These are phyloP conservation scores for Micromonas commoda DNA, from an alignment of 139 green algal species.

Conservation along the genomic window DNA sequence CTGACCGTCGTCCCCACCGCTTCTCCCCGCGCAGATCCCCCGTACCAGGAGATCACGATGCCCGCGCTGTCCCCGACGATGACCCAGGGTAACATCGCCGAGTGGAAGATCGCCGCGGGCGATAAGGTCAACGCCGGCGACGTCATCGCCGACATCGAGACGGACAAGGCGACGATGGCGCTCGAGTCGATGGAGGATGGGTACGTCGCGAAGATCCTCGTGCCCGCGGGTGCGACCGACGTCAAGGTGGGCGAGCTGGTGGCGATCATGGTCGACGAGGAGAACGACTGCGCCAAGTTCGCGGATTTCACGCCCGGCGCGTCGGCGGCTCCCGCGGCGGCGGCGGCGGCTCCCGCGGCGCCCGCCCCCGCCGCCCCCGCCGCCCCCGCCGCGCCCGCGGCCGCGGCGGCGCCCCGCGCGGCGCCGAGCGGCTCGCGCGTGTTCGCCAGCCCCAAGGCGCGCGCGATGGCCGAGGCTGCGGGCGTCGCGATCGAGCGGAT, in stretches of 20 bases:
- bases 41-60: conserved; percentile 64
- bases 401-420: conserved; percentile 8
- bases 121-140: conserved; percentile 50
- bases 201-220: conserved; percentile 59
- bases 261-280: conserved; percentile 79
- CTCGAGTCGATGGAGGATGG: conserved; percentile 60
- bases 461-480: conserved; percentile 38
- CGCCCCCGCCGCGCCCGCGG: conserved; percentile 24
- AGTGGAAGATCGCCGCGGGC: conserved; percentile 85
- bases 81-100: conserved; percentile 81
- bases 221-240: conserved; percentile 59
- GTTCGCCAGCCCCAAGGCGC: conserved; percentile 42
- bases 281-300: conserved; percentile 47
- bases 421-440: conserved; percentile 29
- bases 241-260: conserved; percentile 67
- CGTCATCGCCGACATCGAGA: conserved; percentile 83
- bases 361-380: conserved; percentile 6
- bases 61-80: conserved; percentile 91
- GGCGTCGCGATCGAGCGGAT: conserved; percentile 23
- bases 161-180: conserved; percentile 76
- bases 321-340: conserved; percentile 18
- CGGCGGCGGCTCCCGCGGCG: conserved; percentile 16
- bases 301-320: conserved; percentile 18
- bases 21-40: not conserved
- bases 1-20: not conserved